Percentiles rank a stretch among this genome's conserved stretches.
Evolutionary conservation across 306 rosid species (phyloP).

Genomic region (Oxytropis ochrocephala): DNA sequence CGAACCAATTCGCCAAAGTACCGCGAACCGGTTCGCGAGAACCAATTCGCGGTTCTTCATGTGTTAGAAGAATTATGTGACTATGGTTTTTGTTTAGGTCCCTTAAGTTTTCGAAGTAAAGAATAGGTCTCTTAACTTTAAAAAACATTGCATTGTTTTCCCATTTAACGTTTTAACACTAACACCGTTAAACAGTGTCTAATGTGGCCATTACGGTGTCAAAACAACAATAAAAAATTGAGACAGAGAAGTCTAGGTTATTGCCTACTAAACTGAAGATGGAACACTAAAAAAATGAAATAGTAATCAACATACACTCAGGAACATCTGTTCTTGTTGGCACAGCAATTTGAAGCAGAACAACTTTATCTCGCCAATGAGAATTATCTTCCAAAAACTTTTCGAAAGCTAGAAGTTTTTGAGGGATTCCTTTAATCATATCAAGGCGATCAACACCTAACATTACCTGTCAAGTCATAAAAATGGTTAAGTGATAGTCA

Average conservation of each 20-base stretch:
- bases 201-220: too few species aligned
- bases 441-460: conserved; percentile 96
- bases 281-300: background rate
- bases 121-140: too few species aligned
- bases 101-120: too few species aligned
- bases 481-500: background rate
- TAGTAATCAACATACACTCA: conserved; percentile 58
- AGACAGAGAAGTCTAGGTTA: conserved; percentile 1
- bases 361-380: conserved; percentile 85
- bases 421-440: conserved; percentile 98
- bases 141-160: too few species aligned
- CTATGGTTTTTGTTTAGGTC: too few species aligned
- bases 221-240: background rate
- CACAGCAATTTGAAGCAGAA: conserved; percentile 94
- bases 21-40: too few species aligned
- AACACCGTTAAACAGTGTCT: too few species aligned
- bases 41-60: too few species aligned
- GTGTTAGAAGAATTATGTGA: too few species aligned
- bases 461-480: conserved; percentile 61
- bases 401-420: conserved; percentile 89
- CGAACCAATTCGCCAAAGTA: too few species aligned
- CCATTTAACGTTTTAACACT: too few species aligned
- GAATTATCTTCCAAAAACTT: conserved; percentile 89
- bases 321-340: conserved; percentile 95
- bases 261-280: conserved; percentile 7